Base-by-base conservation (phyloP, 805 yeast genomes). In the Starmerella potacharoeniae region DNA sequence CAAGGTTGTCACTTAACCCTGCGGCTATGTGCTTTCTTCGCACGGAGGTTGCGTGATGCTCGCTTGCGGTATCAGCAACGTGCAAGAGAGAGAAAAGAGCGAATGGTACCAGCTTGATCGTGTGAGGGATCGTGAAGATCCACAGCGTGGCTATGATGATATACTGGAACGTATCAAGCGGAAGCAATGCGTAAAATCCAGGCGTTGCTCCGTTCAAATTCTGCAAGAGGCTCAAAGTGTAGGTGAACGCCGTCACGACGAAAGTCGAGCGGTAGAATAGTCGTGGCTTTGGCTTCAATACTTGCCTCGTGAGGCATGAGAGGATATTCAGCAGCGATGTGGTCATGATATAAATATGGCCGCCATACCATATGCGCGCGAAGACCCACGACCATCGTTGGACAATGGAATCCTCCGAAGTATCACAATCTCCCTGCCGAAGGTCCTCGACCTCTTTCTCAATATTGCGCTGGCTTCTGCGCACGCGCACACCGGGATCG, bases 111-210 rank as follows among this genome's bases (percentile, higher is more conserved):
- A 84, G 71, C 6, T 93, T 77, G 56, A 86, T 65, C 34, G 80
- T 69, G 57, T 81, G 78, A 55, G 75, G 76, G 30, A 83, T 82
- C 60, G 89, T 78, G 47, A 81, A 65, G 59, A 75, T 69, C 80
- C 81, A 79, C 30, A 72, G 72, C 55, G 75, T 60, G 41, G 81
- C 83, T 55, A 82, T 68, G 3, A 78, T 58, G 53, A 81, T 70
- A 64, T 78, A 79, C 68, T 87, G 96, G 73, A 84, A 84, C 66
- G 86, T 85, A 61, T 80, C 87, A 29, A 87, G 79, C 9, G 89
- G 81, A 53, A 86, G 65, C 65, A 89, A 82, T 2, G 60, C 79
- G 54, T 77, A 76, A 65, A 80, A 75, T 5, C 82, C 75, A 6
- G 95, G 95, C 52, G 76, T 73, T 33, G 73, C 71, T 17, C 79